Percentiles rank a stretch among this genome's conserved stretches.
Evolutionary conservation across 441 rosid genomes (phyloP).

Genomic region (Hura crepitans): DNA sequence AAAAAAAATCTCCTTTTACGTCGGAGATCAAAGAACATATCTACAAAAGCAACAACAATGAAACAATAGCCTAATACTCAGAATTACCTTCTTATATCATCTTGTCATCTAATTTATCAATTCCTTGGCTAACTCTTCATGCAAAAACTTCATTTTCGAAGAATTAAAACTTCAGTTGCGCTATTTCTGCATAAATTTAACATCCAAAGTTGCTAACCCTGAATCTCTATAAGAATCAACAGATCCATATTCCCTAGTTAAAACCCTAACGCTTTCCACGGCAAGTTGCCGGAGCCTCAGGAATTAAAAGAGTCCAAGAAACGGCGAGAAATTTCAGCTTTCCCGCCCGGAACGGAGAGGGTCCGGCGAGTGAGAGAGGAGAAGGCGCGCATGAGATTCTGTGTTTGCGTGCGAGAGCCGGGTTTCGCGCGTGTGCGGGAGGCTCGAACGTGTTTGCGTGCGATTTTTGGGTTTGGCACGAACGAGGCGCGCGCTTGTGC

Average conservation of each 20-base stretch:
- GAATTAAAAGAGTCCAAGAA: neutral
- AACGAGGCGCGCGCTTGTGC: conserved; percentile 48
- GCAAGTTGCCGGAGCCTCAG: conserved; percentile 14
- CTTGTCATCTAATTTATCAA: neutral
- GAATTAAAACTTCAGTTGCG: too few relatives aligned
- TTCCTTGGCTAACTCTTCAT: neutral
- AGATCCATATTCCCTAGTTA: conserved; percentile 21
- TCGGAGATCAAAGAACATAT: neutral
- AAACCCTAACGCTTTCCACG: conserved; percentile 22
- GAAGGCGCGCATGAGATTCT: conserved; percentile 31
- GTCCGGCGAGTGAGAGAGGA: conserved; percentile 26
- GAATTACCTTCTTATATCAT: conserved; percentile 4
- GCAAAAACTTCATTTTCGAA: conserved; percentile 18
- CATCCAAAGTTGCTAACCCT: neutral
- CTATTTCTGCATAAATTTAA: conserved; percentile 4
- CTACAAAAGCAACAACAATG: neutral
- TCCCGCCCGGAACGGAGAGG: conserved; percentile 35
- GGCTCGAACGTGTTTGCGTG: conserved; percentile 54
- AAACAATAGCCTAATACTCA: neutral
- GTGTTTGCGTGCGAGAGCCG: conserved; percentile 50
- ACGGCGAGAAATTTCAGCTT: conserved; percentile 20
- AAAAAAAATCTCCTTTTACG: neutral
- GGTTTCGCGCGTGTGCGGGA: conserved; percentile 67
- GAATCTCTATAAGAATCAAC: neutral
- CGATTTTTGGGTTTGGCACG: conserved; percentile 55